A percentile compares a stretch with the other conserved stretches of the same genome.
Evolutionary conservation across 768 basidiomycete genomes (phyloP).

Genomic region (Tylopilus sp.): DNA sequence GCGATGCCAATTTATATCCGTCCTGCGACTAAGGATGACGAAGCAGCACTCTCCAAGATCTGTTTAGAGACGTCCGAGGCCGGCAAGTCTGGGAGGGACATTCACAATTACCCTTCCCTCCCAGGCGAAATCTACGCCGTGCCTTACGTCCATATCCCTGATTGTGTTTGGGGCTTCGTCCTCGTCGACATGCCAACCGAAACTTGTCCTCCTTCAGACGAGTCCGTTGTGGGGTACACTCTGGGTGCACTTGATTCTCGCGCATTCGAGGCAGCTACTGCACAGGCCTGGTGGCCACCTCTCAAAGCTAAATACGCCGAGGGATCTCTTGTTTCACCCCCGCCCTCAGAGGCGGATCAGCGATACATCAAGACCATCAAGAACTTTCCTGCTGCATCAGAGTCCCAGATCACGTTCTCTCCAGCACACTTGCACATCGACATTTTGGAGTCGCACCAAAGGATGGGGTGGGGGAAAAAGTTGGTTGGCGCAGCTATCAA

Average conservation of each 20-base stretch:
- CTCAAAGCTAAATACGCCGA: constrained; percentile 53
- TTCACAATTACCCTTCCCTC: constrained; percentile 61
- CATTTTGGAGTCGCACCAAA: constrained; percentile 62
- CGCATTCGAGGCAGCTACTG: constrained; percentile 53
- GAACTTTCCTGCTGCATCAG: constrained; percentile 38
- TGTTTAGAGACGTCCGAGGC: constrained; percentile 75
- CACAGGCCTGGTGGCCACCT: constrained; percentile 62
- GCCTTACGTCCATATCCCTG: constrained; percentile 68
- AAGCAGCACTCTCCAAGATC: constrained; percentile 57
- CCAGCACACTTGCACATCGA: constrained; percentile 77
- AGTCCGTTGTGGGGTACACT: constrained; percentile 64
- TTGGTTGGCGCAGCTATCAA: constrained; percentile 54
- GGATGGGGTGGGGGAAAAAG: constrained; percentile 67
- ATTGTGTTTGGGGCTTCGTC: constrained; percentile 67
- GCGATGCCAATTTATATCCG: constrained; percentile 49
- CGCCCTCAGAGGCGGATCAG: constrained; percentile 22
- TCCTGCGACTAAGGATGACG: constrained; percentile 51
- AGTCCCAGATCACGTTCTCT: constrained; percentile 59
- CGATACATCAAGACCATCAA: constrained; percentile 36
- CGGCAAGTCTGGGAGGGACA: constrained; percentile 58
- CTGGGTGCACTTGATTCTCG: constrained; percentile 67
- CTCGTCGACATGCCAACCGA: constrained; percentile 46
- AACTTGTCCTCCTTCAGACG: constrained; percentile 26
- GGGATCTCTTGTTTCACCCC: constrained; percentile 9
- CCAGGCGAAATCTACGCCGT: constrained; percentile 72